These are phyloP conservation scores for Helotiales sp. DNA, from an alignment of 2,329 filamentous ascomycete species.

Conservation along the genomic window DNA sequence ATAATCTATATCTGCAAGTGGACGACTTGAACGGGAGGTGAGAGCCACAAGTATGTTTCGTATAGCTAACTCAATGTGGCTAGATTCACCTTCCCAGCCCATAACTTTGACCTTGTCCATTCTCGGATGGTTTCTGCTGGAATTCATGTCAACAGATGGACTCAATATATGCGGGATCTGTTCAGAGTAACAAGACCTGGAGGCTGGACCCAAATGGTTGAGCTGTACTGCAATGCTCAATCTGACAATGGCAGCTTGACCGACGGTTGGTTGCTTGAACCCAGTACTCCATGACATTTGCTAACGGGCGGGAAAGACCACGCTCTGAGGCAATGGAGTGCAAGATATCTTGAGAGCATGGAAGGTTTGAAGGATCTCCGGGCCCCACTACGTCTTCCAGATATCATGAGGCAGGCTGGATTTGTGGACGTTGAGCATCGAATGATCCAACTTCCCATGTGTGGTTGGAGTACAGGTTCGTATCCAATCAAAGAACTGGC, in stretches of 20 bases:
- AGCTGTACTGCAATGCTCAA: slow-evolving; percentile 84
- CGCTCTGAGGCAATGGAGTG: slow-evolving; percentile 71
- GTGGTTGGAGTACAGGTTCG: slow-evolving; percentile 71
- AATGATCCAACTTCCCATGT: slow-evolving; percentile 71
- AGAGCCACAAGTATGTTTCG: slow-evolving; percentile 19
- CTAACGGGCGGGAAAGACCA: slow-evolving; percentile 52
- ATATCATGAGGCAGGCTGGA: slow-evolving; percentile 52
- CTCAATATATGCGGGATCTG: slow-evolving; percentile 76
- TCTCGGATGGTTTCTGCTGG: slow-evolving; percentile 48
- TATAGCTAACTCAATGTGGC: background rate
- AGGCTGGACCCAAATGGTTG: slow-evolving; percentile 89
- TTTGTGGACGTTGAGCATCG: slow-evolving; percentile 70
- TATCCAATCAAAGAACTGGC: slow-evolving; percentile 4
- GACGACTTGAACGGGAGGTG: slow-evolving; percentile 73
- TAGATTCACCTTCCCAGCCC: slow-evolving; percentile 70
- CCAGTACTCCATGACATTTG: slow-evolving; percentile 10
- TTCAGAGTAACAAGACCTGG: slow-evolving; percentile 71
- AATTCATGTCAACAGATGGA: slow-evolving; percentile 64
- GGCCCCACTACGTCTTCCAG: slow-evolving; percentile 60
- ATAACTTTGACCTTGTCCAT: slow-evolving; percentile 82
- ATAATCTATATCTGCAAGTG: slow-evolving; percentile 73
- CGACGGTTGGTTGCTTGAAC: slow-evolving; percentile 51
- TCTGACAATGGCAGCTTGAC: slow-evolving; percentile 83
- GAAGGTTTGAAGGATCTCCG: slow-evolving; percentile 70
- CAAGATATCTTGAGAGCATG: slow-evolving; percentile 64